phyloP scores from a whole-genome alignment of 148 eudicot genomes.

The Silene uniflora region DNA sequence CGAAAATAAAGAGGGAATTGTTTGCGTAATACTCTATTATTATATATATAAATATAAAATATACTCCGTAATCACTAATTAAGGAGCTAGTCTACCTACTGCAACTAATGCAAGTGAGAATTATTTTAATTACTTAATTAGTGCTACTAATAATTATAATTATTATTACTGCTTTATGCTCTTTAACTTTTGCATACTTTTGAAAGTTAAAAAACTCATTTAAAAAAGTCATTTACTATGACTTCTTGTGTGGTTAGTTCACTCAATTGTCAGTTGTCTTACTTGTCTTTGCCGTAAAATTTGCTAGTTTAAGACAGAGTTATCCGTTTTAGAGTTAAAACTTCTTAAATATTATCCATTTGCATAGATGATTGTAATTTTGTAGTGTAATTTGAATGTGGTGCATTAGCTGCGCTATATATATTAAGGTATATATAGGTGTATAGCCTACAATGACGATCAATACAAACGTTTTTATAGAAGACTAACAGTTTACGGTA shows the following conservation, averaged over 20 bases:
- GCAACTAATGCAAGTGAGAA: neutral
- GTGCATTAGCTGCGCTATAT: too few species aligned
- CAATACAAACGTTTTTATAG: too few species aligned
- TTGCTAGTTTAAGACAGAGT: too few species aligned
- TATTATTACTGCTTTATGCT: neutral
- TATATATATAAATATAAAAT: neutral
- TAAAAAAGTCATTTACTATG: too few species aligned
- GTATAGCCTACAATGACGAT: too few species aligned
- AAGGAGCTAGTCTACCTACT: slow-evolving; percentile 14
- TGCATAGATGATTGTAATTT: too few species aligned
- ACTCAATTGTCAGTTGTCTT: neutral
- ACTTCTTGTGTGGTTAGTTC: neutral
- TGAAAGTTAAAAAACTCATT: too few species aligned
- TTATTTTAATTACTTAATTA: neutral
- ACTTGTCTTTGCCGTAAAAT: neutral
- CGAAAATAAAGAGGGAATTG: neutral
- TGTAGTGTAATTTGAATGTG: too few species aligned
- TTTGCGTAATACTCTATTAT: neutral
- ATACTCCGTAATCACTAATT: neutral
- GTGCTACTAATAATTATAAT: neutral
- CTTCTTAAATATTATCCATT: too few species aligned
- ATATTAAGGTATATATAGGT: too few species aligned
- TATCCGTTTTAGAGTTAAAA: too few species aligned
- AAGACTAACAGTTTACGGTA: neutral
- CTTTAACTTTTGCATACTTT: too few species aligned